phyloP scores from a whole-genome alignment of 176 grass and related monocot species.

The Oryza australiensis region DNA sequence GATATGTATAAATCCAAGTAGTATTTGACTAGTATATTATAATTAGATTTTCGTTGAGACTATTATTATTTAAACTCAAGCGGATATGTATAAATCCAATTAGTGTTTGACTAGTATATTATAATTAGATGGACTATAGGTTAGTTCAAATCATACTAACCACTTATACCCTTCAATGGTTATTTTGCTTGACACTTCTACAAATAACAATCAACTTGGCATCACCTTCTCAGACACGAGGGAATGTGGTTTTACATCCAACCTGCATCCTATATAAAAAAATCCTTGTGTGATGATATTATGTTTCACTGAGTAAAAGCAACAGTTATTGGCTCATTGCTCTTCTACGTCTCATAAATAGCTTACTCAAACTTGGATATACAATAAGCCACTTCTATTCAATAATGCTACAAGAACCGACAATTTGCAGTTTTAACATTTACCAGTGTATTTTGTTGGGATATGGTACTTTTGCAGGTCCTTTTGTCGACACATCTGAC shows the following conservation, averaged over 20 bases:
- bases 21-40: background rate
- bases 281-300: background rate
- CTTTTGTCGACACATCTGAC: slow-evolving; percentile 93
- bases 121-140: background rate
- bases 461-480: slow-evolving; percentile 57
- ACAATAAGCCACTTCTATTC: slow-evolving; percentile 25
- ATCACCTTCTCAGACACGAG: background rate
- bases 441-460: slow-evolving; percentile 15
- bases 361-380: slow-evolving; percentile 13
- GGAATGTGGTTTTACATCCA: slow-evolving; percentile 2
- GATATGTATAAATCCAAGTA: background rate
- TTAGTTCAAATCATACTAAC: background rate
- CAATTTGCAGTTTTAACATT: slow-evolving; percentile 1
- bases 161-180: background rate
- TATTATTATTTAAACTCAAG: no score
- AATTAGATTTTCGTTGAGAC: no score
- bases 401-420: background rate
- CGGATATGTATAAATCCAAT: no score
- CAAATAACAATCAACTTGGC: slow-evolving; percentile 2
- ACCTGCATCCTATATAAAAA: slow-evolving; percentile 19
- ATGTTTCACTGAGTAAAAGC: background rate
- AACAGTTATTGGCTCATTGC: background rate
- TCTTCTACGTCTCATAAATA: slow-evolving; percentile 6
- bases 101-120: slow-evolving; percentile 8
- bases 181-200: slow-evolving; percentile 9